Conservation (phyloP, 2,329 filamentous ascomycete species). For the Trichoderma sp. region DNA sequence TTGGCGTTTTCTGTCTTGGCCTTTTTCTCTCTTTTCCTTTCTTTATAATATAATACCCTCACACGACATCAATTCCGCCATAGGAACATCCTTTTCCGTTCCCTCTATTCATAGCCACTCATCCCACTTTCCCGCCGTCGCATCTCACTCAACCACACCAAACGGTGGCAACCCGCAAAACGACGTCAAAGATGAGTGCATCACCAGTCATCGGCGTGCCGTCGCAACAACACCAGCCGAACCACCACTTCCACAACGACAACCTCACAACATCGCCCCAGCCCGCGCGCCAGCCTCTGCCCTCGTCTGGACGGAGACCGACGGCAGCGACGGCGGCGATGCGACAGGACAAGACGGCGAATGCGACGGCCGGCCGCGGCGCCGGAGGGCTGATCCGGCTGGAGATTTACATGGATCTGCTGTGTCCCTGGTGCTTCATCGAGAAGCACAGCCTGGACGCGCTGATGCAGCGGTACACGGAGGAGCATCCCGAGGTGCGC, state of each 20-base stretch:
- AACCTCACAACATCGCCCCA: neutral
- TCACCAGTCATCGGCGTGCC: neutral
- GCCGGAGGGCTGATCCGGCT: constrained; percentile 31
- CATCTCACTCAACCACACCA: neutral
- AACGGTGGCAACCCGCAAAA: neutral
- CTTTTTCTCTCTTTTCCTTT: neutral
- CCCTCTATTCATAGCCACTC: neutral
- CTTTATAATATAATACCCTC: neutral
- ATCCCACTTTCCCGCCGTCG: neutral
- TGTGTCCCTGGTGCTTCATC: constrained; percentile 56
- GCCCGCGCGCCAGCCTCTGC: constrained; percentile 3
- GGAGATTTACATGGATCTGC: constrained; percentile 51
- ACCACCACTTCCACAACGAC: neutral
- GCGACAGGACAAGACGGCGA: neutral
- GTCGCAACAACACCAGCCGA: neutral
- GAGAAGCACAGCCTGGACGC: constrained; percentile 48
- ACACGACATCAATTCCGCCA: neutral
- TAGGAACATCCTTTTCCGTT: neutral
- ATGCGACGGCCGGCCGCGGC: neutral
- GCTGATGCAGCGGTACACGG: constrained; percentile 46
- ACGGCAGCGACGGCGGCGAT: neutral
- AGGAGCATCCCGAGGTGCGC: constrained; percentile 43
- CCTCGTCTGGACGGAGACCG: neutral
- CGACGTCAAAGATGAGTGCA: neutral
- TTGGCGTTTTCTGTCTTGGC: neutral